Evolutionary conservation across 768 basidiomycete genomes (phyloP).

Genomic region (Psilocybe cyanescens): DNA sequence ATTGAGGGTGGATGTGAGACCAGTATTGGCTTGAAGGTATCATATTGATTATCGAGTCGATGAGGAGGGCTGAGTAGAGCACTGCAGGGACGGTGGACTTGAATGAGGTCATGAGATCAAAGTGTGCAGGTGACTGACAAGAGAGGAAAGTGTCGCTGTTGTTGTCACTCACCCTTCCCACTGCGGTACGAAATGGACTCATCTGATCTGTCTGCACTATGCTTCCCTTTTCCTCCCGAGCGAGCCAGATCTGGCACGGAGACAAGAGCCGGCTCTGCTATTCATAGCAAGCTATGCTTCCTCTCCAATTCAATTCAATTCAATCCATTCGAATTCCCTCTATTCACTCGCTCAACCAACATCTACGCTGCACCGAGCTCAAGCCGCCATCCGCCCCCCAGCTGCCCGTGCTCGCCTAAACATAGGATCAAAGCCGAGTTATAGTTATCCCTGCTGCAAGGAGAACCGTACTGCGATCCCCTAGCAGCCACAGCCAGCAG

Average conservation of each 20-base stretch:
- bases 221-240: not conserved
- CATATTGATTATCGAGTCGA: not conserved
- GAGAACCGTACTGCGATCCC: too few relatives aligned
- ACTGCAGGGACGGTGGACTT: not conserved
- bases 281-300: not conserved
- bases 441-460: too few relatives aligned
- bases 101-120: slow-evolving; percentile 2
- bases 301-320: not conserved
- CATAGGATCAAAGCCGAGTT: not conserved
- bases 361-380: not conserved
- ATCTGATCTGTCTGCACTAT: not conserved
- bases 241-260: not conserved
- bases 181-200: slow-evolving; percentile 6
- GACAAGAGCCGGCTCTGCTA: not conserved
- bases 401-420: not conserved
- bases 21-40: not conserved
- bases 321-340: not conserved
- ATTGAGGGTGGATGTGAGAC: not conserved
- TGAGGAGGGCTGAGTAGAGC: not conserved
- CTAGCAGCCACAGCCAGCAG: too few relatives aligned
- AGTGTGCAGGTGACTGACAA: not conserved
- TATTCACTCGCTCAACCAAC: not conserved
- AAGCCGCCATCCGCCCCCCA: not conserved
- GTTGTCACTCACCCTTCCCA: slow-evolving; percentile 1
- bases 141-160: slow-evolving; percentile 1